Evolutionary conservation across 176 grass and related monocot genomes (phyloP).

Genomic region (Oropetium thomaeum): DNA sequence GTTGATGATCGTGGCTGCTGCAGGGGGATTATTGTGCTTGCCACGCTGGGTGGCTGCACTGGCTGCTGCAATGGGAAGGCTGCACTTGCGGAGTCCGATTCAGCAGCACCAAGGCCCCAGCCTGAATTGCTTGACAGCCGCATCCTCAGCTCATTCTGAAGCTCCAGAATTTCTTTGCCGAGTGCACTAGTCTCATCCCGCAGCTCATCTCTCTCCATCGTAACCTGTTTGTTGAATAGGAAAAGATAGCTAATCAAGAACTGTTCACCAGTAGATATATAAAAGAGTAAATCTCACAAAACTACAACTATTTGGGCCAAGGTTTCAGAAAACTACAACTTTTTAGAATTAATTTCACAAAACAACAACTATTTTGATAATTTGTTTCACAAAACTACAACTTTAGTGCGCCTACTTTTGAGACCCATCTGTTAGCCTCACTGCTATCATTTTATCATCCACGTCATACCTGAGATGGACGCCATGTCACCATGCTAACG

Average conservation of each 20-base stretch:
- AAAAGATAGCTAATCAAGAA: neutral
- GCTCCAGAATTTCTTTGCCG: conserved; percentile 55
- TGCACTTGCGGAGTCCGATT: neutral
- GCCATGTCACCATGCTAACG: too few species aligned
- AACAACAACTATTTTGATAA: too few species aligned
- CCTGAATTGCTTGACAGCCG: conserved; percentile 5
- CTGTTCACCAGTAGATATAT: too few species aligned
- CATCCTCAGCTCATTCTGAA: conserved; percentile 42
- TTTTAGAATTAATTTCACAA: too few species aligned
- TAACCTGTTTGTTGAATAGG: conserved; percentile 43
- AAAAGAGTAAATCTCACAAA: too few species aligned
- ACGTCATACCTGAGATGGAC: too few species aligned
- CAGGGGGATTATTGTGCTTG: conserved; percentile 38
- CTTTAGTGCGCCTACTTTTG: too few species aligned
- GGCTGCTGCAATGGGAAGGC: conserved; percentile 37
- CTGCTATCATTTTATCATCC: too few species aligned
- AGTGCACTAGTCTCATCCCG: conserved; percentile 62
- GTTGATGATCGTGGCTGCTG: conserved; percentile 39
- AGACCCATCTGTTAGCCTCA: too few species aligned
- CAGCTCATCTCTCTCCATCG: conserved; percentile 72
- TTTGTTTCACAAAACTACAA: too few species aligned
- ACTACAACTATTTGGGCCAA: too few species aligned
- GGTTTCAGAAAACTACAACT: too few species aligned
- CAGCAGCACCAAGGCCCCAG: conserved; percentile 15
- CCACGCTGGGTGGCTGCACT: conserved; percentile 18